These are phyloP conservation scores for Teunomyces funiuensis DNA, from an alignment of 805 yeast species.

Conservation along the genomic window DNA sequence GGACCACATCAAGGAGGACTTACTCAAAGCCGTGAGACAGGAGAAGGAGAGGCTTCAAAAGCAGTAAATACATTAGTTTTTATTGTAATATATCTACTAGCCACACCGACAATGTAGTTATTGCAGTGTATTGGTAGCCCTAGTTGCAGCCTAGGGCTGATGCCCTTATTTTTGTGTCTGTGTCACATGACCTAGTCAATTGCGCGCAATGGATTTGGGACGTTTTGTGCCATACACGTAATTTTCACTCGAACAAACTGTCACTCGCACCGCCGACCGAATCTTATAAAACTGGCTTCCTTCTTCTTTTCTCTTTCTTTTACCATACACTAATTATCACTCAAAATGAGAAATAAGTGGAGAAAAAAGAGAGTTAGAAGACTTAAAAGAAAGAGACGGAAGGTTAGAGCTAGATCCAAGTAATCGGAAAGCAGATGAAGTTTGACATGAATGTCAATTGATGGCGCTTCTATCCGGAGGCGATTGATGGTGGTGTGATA, in stretches of 20 bases:
- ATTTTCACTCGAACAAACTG: conserved; percentile 7
- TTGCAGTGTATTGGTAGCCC: not conserved
- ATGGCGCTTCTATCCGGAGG: not conserved
- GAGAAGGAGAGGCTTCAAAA: conserved; percentile 32
- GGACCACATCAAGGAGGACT: conserved; percentile 42
- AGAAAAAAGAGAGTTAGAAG: conserved; percentile 99
- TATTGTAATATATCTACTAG: not conserved
- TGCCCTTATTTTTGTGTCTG: not conserved
- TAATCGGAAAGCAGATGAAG: conserved; percentile 56
- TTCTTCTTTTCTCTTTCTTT: conserved; percentile 11
- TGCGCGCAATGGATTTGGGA: too few relatives aligned
- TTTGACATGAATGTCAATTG: conserved; percentile 3
- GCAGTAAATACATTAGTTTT: not conserved
- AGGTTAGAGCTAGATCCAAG: conserved; percentile 99
- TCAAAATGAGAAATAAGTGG: conserved; percentile 93
- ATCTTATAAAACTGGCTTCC: conserved; percentile 9
- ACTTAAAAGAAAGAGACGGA: conserved; percentile 99
- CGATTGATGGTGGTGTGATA: conserved; percentile 3
- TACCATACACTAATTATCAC: conserved; percentile 27
- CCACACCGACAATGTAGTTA: not conserved
- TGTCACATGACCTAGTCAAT: not conserved
- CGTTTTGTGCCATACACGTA: not conserved
- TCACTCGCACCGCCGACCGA: conserved; percentile 17
- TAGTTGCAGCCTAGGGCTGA: not conserved
- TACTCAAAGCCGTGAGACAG: conserved; percentile 54